A percentile compares a stretch with the other conserved stretches of the same genome.
Conservation (phyloP, 2,329 filamentous ascomycete species). For the Aureobasidium lini region DNA sequence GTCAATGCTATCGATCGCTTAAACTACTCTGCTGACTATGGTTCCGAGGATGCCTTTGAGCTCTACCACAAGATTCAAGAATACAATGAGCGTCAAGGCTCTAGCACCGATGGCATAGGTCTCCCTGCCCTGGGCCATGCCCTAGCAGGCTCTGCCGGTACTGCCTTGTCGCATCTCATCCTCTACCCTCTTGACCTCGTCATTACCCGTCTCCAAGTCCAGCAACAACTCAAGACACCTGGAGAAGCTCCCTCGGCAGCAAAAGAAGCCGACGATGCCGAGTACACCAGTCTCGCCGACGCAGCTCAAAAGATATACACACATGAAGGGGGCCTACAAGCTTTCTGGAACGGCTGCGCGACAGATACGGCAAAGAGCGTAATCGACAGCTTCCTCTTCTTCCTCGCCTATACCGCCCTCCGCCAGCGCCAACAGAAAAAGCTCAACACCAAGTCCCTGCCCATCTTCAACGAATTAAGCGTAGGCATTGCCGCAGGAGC, state of each 20-base stretch:
- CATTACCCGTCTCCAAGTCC: slow-evolving; percentile 74
- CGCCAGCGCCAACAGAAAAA: slow-evolving; percentile 37
- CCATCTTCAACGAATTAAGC: slow-evolving; percentile 63
- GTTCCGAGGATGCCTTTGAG: slow-evolving; percentile 25
- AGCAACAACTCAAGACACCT: slow-evolving; percentile 49
- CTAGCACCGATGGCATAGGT: slow-evolving; percentile 30
- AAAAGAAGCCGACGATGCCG: slow-evolving; percentile 28
- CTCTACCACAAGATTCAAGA: slow-evolving; percentile 25
- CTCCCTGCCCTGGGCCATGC: slow-evolving; percentile 76
- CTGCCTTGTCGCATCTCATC: slow-evolving; percentile 68
- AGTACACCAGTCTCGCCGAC: slow-evolving; percentile 61
- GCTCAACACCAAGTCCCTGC: slow-evolving; percentile 39
- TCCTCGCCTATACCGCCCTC: slow-evolving; percentile 65
- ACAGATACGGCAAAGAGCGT: slow-evolving; percentile 41
- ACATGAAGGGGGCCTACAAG: slow-evolving; percentile 60
- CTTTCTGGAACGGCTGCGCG: slow-evolving; percentile 52
- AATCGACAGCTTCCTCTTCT: slow-evolving; percentile 76
- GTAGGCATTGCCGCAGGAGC: slow-evolving; percentile 69
- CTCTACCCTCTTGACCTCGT: slow-evolving; percentile 79
- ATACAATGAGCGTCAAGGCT: slow-evolving; percentile 14
- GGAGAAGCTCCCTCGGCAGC: slow-evolving; percentile 27
- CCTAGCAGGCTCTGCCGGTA: slow-evolving; percentile 68
- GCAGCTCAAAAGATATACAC: slow-evolving; percentile 63
- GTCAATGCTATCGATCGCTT: slow-evolving; percentile 15
- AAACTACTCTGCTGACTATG: slow-evolving; percentile 20